Percentiles rank a stretch among this genome's conserved stretches.
These are phyloP conservation scores for Sanghuangporus baumii DNA, from an alignment of 1,284 basidiomycete genomes.

Conservation along the genomic window DNA sequence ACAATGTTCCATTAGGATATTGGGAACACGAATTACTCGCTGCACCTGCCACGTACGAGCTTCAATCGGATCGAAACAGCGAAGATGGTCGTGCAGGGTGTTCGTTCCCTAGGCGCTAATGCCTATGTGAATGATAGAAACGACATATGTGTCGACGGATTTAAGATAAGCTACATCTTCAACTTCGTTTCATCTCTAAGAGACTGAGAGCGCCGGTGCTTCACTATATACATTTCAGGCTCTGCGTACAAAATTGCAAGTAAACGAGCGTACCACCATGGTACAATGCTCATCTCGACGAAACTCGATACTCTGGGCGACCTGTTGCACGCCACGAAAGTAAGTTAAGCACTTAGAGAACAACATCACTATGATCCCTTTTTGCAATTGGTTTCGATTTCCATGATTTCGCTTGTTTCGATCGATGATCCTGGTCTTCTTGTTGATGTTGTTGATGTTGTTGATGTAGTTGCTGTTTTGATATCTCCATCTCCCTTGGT, in stretches of 20 bases:
- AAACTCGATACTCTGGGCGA: slow-evolving; percentile 66
- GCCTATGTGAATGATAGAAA: slow-evolving; percentile 87
- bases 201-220: slow-evolving; percentile 17
- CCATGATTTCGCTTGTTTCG: neutral
- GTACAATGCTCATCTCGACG: slow-evolving; percentile 96
- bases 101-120: slow-evolving; percentile 67
- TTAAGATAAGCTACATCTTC: slow-evolving; percentile 73
- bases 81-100: slow-evolving; percentile 71
- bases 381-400: neutral
- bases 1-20: slow-evolving; percentile 58
- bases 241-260: slow-evolving; percentile 97
- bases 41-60: slow-evolving; percentile 76
- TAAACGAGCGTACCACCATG: slow-evolving; percentile 93
- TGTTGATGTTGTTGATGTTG: neutral
- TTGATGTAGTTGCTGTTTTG: neutral
- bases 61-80: slow-evolving; percentile 85
- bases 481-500: neutral
- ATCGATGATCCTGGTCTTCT: neutral
- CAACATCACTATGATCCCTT: neutral
- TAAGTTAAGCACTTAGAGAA: slow-evolving; percentile 29
- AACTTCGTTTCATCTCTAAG: slow-evolving; percentile 11
- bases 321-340: slow-evolving; percentile 68
- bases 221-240: slow-evolving; percentile 74
- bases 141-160: slow-evolving; percentile 77
- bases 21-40: slow-evolving; percentile 97